Percentiles rank a stretch among this genome's conserved stretches.
phyloP scores from a whole-genome alignment of 73 alveolate species.

The Paramecium bursaria region DNA sequence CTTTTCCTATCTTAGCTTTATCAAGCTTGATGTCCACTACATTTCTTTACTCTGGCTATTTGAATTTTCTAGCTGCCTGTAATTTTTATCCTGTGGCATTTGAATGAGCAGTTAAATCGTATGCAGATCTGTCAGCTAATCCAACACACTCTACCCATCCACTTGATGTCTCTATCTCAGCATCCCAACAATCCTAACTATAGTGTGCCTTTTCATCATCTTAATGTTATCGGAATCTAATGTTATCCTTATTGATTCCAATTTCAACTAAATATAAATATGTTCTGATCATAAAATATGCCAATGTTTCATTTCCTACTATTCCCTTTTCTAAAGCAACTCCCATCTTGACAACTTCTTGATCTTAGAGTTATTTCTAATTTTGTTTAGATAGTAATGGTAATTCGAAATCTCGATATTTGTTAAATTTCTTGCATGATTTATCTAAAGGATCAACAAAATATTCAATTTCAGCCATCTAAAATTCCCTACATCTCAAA shows the following conservation, averaged over 20 bases:
- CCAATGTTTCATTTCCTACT: conserved; percentile 96
- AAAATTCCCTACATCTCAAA: conserved; percentile 97
- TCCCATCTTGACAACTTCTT: conserved; percentile 71
- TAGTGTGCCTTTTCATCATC: conserved; percentile 99
- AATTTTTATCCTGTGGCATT: conserved; percentile 84
- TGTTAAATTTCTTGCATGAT: conserved; percentile 90
- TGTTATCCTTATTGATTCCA: conserved; percentile 90
- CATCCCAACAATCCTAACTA: conserved; percentile 99
- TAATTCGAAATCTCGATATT: conserved; percentile 77
- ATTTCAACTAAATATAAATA: conserved; percentile 82
- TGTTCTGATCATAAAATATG: conserved; percentile 97
- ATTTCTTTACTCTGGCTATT: conserved; percentile 86
- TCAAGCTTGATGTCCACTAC: conserved; percentile 78
- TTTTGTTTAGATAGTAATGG: conserved; percentile 86
- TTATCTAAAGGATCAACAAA: conserved; percentile 95
- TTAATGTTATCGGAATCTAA: conserved; percentile 98
- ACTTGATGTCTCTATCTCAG: conserved; percentile 97
- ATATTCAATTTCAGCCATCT: conserved; percentile 99
- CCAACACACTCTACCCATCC: conserved; percentile 99
- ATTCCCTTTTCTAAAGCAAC: conserved; percentile 91
- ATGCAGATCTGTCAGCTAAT: conserved; percentile 98
- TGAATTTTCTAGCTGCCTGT: conserved; percentile 89
- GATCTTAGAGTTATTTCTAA: conserved; percentile 70
- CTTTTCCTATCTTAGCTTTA: conserved; percentile 84
- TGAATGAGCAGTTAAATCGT: conserved; percentile 93